Percentiles rank a stretch among this genome's conserved stretches.
Evolutionary conservation across 2,329 filamentous ascomycete genomes (phyloP).

Genomic region (Claviceps africana): DNA sequence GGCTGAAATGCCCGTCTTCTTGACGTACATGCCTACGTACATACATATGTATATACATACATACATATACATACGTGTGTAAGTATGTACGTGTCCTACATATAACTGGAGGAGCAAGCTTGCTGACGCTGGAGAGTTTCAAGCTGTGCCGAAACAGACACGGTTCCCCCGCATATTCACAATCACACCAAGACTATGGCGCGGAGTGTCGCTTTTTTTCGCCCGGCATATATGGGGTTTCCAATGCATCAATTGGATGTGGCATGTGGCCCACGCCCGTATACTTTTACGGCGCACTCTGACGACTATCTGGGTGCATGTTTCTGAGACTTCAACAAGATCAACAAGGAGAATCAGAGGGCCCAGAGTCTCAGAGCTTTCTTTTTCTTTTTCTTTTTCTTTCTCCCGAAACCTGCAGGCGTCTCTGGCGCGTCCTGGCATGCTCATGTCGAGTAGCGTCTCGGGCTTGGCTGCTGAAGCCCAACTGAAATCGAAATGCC

Average conservation of each 20-base stretch:
- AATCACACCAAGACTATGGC: not conserved
- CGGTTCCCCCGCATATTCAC: not conserved
- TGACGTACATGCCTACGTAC: not conserved
- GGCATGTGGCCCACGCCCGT: not conserved
- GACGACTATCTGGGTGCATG: not conserved
- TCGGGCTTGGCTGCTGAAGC: not conserved
- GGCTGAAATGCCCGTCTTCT: not conserved
- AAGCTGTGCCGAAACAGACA: not conserved
- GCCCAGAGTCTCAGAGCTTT: not conserved
- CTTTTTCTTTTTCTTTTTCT: too few species aligned
- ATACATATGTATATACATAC: too few species aligned
- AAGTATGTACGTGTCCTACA: not conserved
- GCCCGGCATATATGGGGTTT: not conserved
- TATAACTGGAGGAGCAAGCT: not conserved
- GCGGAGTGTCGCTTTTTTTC: not conserved
- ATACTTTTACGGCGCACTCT: not conserved
- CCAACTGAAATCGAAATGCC: not conserved
- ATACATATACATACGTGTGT: too few species aligned
- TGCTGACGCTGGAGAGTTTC: not conserved
- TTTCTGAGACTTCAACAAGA: not conserved
- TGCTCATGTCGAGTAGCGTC: not conserved
- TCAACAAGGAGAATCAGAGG: not conserved
- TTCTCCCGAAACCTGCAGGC: not conserved
- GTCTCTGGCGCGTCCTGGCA: not conserved
- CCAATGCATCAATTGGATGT: not conserved